These are phyloP conservation scores for Hirsutella rhossiliensis DNA, from an alignment of 2,329 filamentous ascomycete species.

Conservation along the genomic window DNA sequence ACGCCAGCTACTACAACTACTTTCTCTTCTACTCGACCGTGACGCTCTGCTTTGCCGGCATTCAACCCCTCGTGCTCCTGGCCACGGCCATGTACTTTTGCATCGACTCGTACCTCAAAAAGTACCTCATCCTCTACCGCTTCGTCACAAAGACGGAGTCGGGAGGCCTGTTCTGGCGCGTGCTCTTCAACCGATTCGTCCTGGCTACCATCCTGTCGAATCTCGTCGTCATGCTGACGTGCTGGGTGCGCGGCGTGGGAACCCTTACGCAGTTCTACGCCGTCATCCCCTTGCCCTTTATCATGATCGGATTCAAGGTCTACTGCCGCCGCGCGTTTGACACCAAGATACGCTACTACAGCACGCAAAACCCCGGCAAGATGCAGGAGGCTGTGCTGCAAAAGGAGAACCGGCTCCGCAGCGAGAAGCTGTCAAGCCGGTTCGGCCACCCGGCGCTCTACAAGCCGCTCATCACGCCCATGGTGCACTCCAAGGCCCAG, in stretches of 20 bases:
- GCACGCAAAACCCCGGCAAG: conserved; percentile 44
- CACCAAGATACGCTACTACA: conserved; percentile 68
- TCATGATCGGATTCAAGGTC: conserved; percentile 75
- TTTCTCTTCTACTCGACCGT: conserved; percentile 92
- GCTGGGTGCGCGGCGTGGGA: conserved; percentile 56
- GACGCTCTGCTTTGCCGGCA: conserved; percentile 67
- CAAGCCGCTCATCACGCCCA: conserved; percentile 79
- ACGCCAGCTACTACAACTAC: conserved; percentile 96
- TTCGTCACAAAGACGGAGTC: conserved; percentile 97
- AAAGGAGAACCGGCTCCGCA: conserved; percentile 43
- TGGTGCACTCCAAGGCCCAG: conserved; percentile 87
- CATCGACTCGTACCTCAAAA: conserved; percentile 83
- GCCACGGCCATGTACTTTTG: conserved; percentile 83
- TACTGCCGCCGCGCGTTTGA: conserved; percentile 73
- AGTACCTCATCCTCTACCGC: conserved; percentile 87
- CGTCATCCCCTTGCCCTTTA: conserved; percentile 62
- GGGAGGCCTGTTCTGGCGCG: conserved; percentile 83
- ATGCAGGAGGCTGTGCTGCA: conserved; percentile 30
- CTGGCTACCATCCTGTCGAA: conserved; percentile 73
- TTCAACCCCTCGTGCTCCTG: conserved; percentile 79
- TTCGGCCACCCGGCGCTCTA: conserved; percentile 91
- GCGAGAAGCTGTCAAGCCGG: conserved; percentile 58
- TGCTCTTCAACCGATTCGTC: conserved; percentile 84
- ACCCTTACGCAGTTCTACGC: conserved; percentile 50
- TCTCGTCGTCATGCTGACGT: conserved; percentile 62